Conservation (phyloP, 2,329 filamentous ascomycete genomes). For the Xylariales sp. region DNA sequence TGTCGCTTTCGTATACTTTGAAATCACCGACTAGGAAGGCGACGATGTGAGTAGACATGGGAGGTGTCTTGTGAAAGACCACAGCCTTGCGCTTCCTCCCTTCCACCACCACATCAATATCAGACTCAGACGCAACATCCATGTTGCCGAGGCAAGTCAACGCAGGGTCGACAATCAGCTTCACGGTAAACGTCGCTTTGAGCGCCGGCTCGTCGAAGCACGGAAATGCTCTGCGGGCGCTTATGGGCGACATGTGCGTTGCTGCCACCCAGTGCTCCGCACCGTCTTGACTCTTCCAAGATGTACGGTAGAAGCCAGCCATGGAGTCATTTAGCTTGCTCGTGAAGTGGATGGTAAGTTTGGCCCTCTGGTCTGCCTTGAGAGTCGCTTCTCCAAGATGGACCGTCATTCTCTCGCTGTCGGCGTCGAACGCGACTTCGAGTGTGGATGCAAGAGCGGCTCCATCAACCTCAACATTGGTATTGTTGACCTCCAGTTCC, state of each 20-base stretch:
- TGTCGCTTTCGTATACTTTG: too few relatives aligned
- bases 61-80: background rate
- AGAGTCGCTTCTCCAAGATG: slow-evolving; percentile 69
- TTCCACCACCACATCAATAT: too few relatives aligned
- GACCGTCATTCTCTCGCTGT: slow-evolving; percentile 77
- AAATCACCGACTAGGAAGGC: too few relatives aligned
- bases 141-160: background rate
- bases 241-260: too few relatives aligned
- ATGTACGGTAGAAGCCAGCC: too few relatives aligned
- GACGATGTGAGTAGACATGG: background rate
- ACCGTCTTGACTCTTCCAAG: too few relatives aligned
- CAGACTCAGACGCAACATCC: too few relatives aligned
- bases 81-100: background rate
- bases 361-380: slow-evolving; percentile 71
- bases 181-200: background rate
- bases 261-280: too few relatives aligned
- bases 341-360: too few relatives aligned
- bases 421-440: slow-evolving; percentile 67
- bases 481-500: slow-evolving; percentile 77
- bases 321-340: too few relatives aligned
- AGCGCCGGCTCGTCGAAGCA: background rate
- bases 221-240: too few relatives aligned
- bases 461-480: slow-evolving; percentile 61
- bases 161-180: background rate
- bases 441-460: slow-evolving; percentile 57